Base-by-base conservation (phyloP, 2,329 filamentous ascomycete species). In the Diaporthe velutina region DNA sequence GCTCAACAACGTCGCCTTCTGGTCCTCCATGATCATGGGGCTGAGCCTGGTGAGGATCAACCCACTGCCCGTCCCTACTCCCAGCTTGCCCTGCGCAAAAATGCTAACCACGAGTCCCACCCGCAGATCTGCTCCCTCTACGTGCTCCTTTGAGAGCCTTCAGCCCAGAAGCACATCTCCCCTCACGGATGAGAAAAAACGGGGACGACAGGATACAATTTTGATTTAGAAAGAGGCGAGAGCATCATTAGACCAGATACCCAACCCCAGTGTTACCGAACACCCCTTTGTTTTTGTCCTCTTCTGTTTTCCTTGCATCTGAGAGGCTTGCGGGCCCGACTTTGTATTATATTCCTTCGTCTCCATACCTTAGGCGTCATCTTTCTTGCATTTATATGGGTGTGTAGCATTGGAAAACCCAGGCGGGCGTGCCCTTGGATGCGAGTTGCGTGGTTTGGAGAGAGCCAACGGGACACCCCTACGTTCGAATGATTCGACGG, bases 21-120 rank as follows among this genome's bases (percentile, higher is more conserved):
- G 96, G 96, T 93, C 91, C 80, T 95, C 93, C 33, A 98, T 98
- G 94, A 95, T 98, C 78, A 81, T 97, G 67, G 96, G 96, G 0
- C 84, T 98, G 75, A 94, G 93, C 76, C 86, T 96, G 90, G 94
- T 96, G 85, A 83, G 92, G 3, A 35, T 10, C 8, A 28, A 22
- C 22, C 33, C 12, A 6, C 57, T 19, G 4, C 25, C n/a, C n/a
- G n/a, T n/a, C n/a, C n/a, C n/a, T 42, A n/a, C 35, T 61, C 54
- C 12, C 54, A 33, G 17, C 33, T 10, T n/a, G 17, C 54, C n/a
- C 15, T 22, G 25, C 19, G 8, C 30, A 8, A 52, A 6, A 25
- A 4, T 28, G 60, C 79, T 82, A 75, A 82, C 64, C 2, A 8
- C 10, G 0, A 30, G 19, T 22, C 2, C 35, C 6, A n/a, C n/a